Evolutionary conservation across 768 basidiomycete genomes (phyloP).

Genomic region (Pluteus cervinus): DNA sequence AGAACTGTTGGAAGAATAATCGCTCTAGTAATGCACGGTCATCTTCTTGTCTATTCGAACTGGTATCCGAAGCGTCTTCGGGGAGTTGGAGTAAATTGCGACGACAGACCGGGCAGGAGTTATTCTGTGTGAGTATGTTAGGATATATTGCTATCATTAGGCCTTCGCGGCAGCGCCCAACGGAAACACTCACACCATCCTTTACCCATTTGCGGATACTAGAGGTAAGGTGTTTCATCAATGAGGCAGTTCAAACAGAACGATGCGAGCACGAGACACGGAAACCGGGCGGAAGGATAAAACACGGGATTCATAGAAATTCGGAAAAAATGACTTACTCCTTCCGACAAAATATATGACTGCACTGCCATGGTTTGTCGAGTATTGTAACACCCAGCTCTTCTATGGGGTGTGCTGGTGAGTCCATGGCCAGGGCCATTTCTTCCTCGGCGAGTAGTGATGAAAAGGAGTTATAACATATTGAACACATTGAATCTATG

Average conservation of each 20-base stretch:
- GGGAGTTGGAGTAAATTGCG: slow-evolving; percentile 36
- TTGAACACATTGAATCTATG: slow-evolving; percentile 71
- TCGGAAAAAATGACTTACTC: slow-evolving; percentile 41
- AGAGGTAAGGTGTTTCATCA: slow-evolving; percentile 5
- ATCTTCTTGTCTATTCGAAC: too few species aligned
- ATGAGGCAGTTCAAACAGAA: too few species aligned
- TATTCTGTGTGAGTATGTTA: slow-evolving; percentile 33
- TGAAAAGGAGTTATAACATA: slow-evolving; percentile 67
- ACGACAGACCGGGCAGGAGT: slow-evolving; percentile 66
- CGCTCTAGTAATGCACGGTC: too few species aligned
- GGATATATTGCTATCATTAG: too few species aligned
- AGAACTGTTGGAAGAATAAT: too few species aligned
- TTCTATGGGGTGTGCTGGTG: slow-evolving; percentile 67
- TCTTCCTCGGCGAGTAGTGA: slow-evolving; percentile 73
- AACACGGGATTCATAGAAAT: background rate
- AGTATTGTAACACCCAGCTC: slow-evolving; percentile 67
- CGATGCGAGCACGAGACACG: too few species aligned
- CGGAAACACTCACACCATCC: slow-evolving; percentile 50
- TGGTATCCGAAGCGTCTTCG: too few species aligned
- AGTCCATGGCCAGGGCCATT: slow-evolving; percentile 67
- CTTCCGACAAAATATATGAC: slow-evolving; percentile 76
- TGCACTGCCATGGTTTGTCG: slow-evolving; percentile 42
- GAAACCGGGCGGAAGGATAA: background rate
- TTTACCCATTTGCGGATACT: slow-evolving; percentile 63
- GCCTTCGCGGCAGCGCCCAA: too few species aligned